Conservation (phyloP, 148 eudicot species). For the Camellia lanceoleosa region DNA sequence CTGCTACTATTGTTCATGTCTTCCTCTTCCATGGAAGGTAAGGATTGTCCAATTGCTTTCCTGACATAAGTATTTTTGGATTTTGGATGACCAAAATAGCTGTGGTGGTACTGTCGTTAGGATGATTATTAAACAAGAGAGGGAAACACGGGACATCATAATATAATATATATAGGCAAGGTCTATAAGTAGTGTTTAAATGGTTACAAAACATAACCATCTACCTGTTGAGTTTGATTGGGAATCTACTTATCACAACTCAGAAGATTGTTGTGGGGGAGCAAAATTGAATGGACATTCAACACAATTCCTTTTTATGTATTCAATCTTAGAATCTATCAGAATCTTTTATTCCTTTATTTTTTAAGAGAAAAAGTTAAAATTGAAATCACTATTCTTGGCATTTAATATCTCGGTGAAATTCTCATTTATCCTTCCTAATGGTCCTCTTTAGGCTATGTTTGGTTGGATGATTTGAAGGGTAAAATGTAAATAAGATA, state of each 20-base stretch:
- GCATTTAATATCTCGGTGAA: background rate
- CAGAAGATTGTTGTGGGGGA: background rate
- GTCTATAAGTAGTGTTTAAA: too few species aligned
- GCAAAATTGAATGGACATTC: background rate
- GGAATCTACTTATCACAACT: background rate
- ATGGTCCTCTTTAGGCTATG: background rate
- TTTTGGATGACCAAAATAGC: background rate
- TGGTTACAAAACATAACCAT: too few species aligned
- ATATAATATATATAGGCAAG: too few species aligned
- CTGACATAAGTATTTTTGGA: too few species aligned
- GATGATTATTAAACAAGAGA: too few species aligned
- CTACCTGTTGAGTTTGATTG: too few species aligned
- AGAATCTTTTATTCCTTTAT: background rate
- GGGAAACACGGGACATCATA: too few species aligned
- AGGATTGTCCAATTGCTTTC: background rate
- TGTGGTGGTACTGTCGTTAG: too few species aligned
- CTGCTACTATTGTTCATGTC: conserved; percentile 68
- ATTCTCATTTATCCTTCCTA: background rate
- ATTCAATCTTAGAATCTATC: background rate
- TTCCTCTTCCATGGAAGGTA: conserved; percentile 76
- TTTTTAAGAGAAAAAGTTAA: background rate
- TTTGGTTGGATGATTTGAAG: too few species aligned
- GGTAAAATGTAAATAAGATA: too few species aligned
- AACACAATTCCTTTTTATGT: background rate
- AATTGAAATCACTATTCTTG: background rate